Conservation (phyloP, 495 filamentous ascomycete species). For the Aeminium ludgeri region DNA sequence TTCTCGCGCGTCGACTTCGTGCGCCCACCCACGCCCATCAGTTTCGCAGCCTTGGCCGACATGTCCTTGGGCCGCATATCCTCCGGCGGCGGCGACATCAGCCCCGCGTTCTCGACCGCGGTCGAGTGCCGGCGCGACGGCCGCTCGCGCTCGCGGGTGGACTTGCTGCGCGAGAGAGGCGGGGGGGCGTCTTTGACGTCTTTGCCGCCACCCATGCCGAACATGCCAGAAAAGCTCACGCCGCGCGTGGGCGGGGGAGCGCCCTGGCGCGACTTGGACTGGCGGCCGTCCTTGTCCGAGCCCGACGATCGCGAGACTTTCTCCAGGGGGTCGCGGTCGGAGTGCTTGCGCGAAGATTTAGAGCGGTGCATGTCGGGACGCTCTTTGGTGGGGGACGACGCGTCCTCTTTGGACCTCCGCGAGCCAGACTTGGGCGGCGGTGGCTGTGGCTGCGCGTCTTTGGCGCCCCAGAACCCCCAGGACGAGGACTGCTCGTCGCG, state of each 20-base stretch:
- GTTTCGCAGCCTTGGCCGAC: constrained; percentile 39
- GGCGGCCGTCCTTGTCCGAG: constrained; percentile 37
- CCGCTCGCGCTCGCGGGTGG: constrained; percentile 23
- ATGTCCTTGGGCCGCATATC: constrained; percentile 26
- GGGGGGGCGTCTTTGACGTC: no score
- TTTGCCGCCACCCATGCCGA: constrained; percentile 26
- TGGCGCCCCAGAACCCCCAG: constrained; percentile 44
- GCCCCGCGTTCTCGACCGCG: constrained; percentile 35
- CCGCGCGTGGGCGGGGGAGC: constrained; percentile 29
- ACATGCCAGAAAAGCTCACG: constrained; percentile 35
- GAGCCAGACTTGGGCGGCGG: constrained; percentile 29
- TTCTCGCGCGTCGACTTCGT: constrained; percentile 22
- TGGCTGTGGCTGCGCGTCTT: no score
- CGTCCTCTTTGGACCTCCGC: constrained; percentile 24
- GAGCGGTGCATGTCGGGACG: constrained; percentile 26
- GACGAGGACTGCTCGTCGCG: constrained; percentile 31
- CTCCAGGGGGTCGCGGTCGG: constrained; percentile 32
- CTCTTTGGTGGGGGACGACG: constrained; percentile 14
- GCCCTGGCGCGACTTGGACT: constrained; percentile 15
- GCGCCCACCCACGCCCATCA: constrained; percentile 38
- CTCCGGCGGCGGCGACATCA: constrained; percentile 39
- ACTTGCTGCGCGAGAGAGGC: constrained; percentile 34
- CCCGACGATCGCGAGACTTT: constrained; percentile 37
- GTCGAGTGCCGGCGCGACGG: constrained; percentile 27
- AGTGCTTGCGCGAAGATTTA: constrained; percentile 35